Evolutionary conservation across 2,329 filamentous ascomycete genomes (phyloP).

Genomic region (Penicillium sp.): DNA sequence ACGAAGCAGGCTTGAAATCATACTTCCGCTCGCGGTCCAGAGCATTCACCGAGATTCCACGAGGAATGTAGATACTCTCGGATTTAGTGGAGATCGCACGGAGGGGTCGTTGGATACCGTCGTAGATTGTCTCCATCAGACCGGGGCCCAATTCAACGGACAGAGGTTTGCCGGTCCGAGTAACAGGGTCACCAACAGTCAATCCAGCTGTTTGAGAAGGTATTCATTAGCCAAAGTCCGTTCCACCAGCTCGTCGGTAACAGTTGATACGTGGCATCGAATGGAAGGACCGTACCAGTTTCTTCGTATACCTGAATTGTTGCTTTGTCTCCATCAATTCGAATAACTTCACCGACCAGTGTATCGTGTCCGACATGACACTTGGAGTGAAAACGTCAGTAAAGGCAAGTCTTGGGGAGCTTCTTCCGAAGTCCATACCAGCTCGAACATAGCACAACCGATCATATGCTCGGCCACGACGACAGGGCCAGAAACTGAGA

Average conservation of each 20-base stretch:
- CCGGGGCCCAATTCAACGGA: slow-evolving; percentile 96
- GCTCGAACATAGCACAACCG: slow-evolving; percentile 98
- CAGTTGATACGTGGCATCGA: slow-evolving; percentile 5
- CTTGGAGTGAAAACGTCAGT: slow-evolving; percentile 41
- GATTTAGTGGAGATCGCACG: slow-evolving; percentile 71
- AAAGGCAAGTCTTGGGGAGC: slow-evolving; percentile 8
- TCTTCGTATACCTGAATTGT: slow-evolving; percentile 99
- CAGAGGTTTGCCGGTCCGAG: slow-evolving; percentile 85
- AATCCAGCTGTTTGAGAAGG: slow-evolving; percentile 61
- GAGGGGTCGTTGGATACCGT: slow-evolving; percentile 95
- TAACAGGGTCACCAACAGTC: slow-evolving; percentile 88
- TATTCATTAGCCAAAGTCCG: neutral
- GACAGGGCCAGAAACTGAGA: slow-evolving; percentile 76
- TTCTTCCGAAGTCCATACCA: slow-evolving; percentile 54
- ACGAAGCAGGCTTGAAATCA: slow-evolving; percentile 78
- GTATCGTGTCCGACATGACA: slow-evolving; percentile 88
- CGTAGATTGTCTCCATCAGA: slow-evolving; percentile 98
- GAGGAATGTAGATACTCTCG: slow-evolving; percentile 93
- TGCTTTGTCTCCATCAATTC: slow-evolving; percentile 90
- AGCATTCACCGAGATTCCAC: slow-evolving; percentile 80
- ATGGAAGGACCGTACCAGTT: slow-evolving; percentile 58
- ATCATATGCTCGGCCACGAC: slow-evolving; percentile 97
- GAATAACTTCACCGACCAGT: slow-evolving; percentile 95
- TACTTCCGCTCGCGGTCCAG: slow-evolving; percentile 90
- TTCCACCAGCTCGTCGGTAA: neutral